A percentile compares a stretch with the other conserved stretches of the same genome.
phyloP scores from a whole-genome alignment of 257 asterid species.

The Penstemon davidsonii region DNA sequence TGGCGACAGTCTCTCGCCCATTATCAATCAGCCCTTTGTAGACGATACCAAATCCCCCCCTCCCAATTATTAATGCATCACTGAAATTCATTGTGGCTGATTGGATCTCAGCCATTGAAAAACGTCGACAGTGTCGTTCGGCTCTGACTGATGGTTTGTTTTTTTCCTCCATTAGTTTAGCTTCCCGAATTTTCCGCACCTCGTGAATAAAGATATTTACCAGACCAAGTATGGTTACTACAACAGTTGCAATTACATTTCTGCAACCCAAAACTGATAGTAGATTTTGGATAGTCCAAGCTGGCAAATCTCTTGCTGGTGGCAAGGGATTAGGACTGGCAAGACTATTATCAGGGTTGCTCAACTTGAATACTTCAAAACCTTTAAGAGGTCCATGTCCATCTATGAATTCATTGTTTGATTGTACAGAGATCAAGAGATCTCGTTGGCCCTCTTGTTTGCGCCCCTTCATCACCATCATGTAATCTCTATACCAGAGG shows the following conservation, averaged over 20 bases:
- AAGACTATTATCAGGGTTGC: slow-evolving; percentile 56
- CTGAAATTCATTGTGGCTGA: slow-evolving; percentile 40
- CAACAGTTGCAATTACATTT: slow-evolving; percentile 32
- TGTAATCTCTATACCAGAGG: slow-evolving; percentile 42
- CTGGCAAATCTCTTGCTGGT: not conserved
- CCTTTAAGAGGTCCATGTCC: slow-evolving; percentile 40
- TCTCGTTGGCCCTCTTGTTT: slow-evolving; percentile 39
- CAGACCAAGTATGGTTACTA: slow-evolving; percentile 27
- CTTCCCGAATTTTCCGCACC: slow-evolving; percentile 32
- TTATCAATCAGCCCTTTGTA: slow-evolving; percentile 46
- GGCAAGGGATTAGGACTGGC: slow-evolving; percentile 36
- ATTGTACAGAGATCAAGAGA: slow-evolving; percentile 39
- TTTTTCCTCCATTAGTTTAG: slow-evolving; percentile 17
- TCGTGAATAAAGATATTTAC: slow-evolving; percentile 30
- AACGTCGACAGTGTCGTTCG: slow-evolving; percentile 36
- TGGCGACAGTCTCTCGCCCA: slow-evolving; percentile 36
- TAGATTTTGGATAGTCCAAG: slow-evolving; percentile 1
- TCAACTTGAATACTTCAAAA: slow-evolving; percentile 51
- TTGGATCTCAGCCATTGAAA: slow-evolving; percentile 42
- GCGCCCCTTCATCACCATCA: slow-evolving; percentile 47
- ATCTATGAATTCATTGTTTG: slow-evolving; percentile 24
- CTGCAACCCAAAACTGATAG: slow-evolving; percentile 21
- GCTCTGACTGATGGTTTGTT: slow-evolving; percentile 25
- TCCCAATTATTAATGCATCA: slow-evolving; percentile 37
- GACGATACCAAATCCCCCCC: slow-evolving; percentile 54